A percentile compares a stretch with the other conserved stretches of the same genome.
Evolutionary conservation across 129 eudicot genomes (phyloP).

Genomic region (Centaurea solstitialis): DNA sequence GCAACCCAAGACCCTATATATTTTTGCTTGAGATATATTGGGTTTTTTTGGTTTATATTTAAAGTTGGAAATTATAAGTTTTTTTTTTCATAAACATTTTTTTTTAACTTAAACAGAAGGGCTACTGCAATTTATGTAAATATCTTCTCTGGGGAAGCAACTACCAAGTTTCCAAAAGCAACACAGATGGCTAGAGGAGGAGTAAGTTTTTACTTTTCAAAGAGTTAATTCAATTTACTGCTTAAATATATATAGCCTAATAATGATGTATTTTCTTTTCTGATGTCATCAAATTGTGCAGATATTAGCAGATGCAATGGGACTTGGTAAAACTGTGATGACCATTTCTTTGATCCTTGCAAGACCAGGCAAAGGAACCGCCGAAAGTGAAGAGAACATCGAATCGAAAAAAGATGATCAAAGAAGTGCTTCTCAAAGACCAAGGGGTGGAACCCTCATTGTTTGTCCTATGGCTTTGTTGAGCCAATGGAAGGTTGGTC

Average conservation of each 20-base stretch:
- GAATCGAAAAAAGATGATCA: constrained; percentile 17
- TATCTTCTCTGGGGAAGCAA: constrained; percentile 89
- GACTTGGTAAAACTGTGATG: constrained; percentile 95
- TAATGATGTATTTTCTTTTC: not conserved
- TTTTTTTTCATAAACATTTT: not conserved
- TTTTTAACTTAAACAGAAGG: constrained; percentile 47
- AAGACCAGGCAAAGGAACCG: constrained; percentile 60
- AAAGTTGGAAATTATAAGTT: not conserved
- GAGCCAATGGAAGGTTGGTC: constrained; percentile 83
- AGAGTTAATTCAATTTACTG: not conserved
- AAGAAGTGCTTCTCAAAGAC: constrained; percentile 24
- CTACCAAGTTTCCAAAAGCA: constrained; percentile 75
- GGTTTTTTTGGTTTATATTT: not conserved
- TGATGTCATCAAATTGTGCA: constrained; percentile 24
- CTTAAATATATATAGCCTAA: not conserved
- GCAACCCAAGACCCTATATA: too few species aligned
- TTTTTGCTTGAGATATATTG: not conserved
- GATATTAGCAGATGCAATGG: constrained; percentile 97
- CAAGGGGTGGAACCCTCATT: constrained; percentile 76
- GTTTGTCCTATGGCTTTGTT: constrained; percentile 97
- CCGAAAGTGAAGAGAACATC: constrained; percentile 25
- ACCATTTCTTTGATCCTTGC: constrained; percentile 77
- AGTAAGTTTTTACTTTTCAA: constrained; percentile 30
- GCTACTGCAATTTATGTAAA: constrained; percentile 76
- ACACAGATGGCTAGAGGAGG: constrained; percentile 82